These are phyloP conservation scores for Podila horticola DNA, from an alignment of 192 early-diverging fungal genomes.

Conservation along the genomic window DNA sequence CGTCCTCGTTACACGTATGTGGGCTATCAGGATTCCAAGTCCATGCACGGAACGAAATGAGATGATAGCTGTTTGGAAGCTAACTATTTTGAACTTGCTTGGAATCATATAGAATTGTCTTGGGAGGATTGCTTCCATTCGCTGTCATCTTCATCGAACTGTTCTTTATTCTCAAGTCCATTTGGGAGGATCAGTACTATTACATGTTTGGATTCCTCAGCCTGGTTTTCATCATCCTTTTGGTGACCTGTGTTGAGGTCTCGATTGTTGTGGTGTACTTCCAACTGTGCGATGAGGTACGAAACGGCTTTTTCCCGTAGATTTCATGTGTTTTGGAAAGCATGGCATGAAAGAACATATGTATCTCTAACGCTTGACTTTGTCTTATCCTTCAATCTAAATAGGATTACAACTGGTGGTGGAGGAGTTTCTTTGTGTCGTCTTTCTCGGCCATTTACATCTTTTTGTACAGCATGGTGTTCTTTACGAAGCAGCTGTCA, in stretches of 20 bases:
- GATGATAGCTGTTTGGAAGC: not conserved
- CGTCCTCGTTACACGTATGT: slow-evolving; percentile 60
- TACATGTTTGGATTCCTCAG: slow-evolving; percentile 71
- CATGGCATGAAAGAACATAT: not conserved
- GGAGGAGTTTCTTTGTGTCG: slow-evolving; percentile 85
- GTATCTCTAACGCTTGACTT: not conserved
- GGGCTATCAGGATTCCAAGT: not conserved
- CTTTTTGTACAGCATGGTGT: slow-evolving; percentile 82
- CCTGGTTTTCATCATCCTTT: slow-evolving; percentile 67
- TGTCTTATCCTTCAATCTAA: not conserved
- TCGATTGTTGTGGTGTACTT: slow-evolving; percentile 78
- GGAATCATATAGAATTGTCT: slow-evolving; percentile 28
- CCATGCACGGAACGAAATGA: not conserved
- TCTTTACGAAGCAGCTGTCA: slow-evolving; percentile 73
- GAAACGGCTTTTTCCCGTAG: not conserved
- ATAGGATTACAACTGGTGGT: slow-evolving; percentile 91
- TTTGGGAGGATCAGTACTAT: slow-evolving; percentile 76
- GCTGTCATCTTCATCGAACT: slow-evolving; percentile 79
- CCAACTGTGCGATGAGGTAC: slow-evolving; percentile 66
- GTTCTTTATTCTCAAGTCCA: slow-evolving; percentile 75
- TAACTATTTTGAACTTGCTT: too few species aligned
- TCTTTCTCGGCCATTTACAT: slow-evolving; percentile 83
- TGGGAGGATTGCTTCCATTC: slow-evolving; percentile 67
- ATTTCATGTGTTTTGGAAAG: too few species aligned
- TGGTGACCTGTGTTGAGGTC: slow-evolving; percentile 66